Conservation (phyloP, 2,329 filamentous ascomycete genomes). For the Epichloe amarillans region DNA sequence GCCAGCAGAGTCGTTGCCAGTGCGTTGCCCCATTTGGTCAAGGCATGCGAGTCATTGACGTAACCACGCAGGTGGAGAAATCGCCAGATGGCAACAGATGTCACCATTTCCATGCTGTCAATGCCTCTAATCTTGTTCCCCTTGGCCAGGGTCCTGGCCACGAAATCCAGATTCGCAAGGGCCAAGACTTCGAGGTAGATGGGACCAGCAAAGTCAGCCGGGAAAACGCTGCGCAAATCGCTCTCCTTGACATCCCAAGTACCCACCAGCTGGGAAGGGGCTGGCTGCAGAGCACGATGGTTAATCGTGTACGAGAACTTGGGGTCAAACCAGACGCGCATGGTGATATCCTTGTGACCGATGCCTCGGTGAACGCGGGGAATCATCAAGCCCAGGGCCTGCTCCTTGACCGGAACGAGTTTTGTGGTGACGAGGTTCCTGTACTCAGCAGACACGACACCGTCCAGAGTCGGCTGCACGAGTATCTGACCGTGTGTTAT, state of each 20-base stretch:
- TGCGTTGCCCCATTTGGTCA: constrained; percentile 75
- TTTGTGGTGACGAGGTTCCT: constrained; percentile 62
- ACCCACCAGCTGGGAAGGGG: constrained; percentile 31
- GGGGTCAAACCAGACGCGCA: constrained; percentile 75
- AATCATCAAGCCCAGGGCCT: constrained; percentile 65
- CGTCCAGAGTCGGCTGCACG: constrained; percentile 74
- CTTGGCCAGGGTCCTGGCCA: constrained; percentile 50
- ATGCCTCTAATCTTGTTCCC: constrained; percentile 48
- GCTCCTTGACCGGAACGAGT: constrained; percentile 60
- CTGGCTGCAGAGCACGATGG: constrained; percentile 36
- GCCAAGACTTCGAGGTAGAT: constrained; percentile 50
- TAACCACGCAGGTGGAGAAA: constrained; percentile 86
- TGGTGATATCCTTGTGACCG: constrained; percentile 61
- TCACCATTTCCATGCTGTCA: constrained; percentile 50
- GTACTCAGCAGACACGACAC: constrained; percentile 68
- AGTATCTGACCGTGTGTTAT: constrained; percentile 68
- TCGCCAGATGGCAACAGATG: constrained; percentile 67
- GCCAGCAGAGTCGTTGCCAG: constrained; percentile 55
- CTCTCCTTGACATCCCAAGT: constrained; percentile 64
- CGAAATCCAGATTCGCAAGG: constrained; percentile 57
- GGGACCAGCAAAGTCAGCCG: constrained; percentile 26
- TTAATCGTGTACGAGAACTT: constrained; percentile 56
- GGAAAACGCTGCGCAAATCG: constrained; percentile 34
- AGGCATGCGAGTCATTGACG: constrained; percentile 60
- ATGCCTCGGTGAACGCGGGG: constrained; percentile 74